These are phyloP conservation scores for Rhizophora mangle DNA, from an alignment of 345 rosid species.

Conservation along the genomic window DNA sequence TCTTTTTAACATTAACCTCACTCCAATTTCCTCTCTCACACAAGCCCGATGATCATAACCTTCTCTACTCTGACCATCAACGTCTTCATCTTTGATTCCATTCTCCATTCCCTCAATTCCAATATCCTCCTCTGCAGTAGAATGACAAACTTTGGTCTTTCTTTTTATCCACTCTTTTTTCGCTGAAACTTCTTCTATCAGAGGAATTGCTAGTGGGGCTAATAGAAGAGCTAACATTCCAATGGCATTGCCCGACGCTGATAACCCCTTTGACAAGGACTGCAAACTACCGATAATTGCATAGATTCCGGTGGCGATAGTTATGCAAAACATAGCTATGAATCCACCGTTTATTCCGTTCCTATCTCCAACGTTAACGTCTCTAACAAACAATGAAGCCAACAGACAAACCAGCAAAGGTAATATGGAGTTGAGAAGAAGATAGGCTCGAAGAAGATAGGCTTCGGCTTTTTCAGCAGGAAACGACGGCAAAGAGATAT, in stretches of 20 bases:
- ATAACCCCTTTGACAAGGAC: slow-evolving; percentile 16
- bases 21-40: slow-evolving; percentile 64
- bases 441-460: slow-evolving; percentile 59
- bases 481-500: slow-evolving; percentile 29
- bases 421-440: slow-evolving; percentile 55
- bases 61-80: slow-evolving; percentile 12
- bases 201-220: slow-evolving; percentile 52
- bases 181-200: slow-evolving; percentile 8
- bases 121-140: slow-evolving; percentile 18
- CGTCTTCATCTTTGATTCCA: slow-evolving; percentile 1
- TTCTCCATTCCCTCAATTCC: slow-evolving; percentile 6
- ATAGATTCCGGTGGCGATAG: slow-evolving; percentile 63
- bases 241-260: slow-evolving; percentile 33
- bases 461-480: slow-evolving; percentile 36
- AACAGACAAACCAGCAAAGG: slow-evolving; percentile 44
- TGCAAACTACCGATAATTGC: slow-evolving; percentile 57
- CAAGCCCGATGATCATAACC: slow-evolving; percentile 2
- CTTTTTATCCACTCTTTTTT: slow-evolving; percentile 14
- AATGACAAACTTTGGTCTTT: slow-evolving; percentile 26
- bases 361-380: neutral
- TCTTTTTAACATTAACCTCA: slow-evolving; percentile 49
- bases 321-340: slow-evolving; percentile 39
- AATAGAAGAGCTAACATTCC: slow-evolving; percentile 47
- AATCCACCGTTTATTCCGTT: slow-evolving; percentile 33
- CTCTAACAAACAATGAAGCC: slow-evolving; percentile 43